Conservation (phyloP, 2,329 filamentous ascomycete species). For the Cladosporium sp. region DNA sequence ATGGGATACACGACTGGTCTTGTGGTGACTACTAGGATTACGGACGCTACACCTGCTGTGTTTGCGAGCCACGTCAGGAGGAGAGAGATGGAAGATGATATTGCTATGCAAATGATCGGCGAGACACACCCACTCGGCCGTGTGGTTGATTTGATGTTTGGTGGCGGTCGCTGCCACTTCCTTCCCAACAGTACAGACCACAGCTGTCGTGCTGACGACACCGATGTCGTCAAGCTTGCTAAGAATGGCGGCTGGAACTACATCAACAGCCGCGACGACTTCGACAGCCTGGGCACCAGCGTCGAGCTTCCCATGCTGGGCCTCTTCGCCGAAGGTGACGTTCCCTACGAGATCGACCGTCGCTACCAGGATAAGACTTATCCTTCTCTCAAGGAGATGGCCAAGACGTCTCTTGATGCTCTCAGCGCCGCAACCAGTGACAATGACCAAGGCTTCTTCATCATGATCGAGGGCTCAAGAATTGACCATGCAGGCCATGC, state of each 20-base stretch:
- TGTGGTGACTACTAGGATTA: constrained; percentile 91
- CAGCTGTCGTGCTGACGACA: constrained; percentile 76
- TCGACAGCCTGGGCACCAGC: constrained; percentile 65
- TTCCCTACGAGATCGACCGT: constrained; percentile 92
- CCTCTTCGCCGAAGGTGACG: constrained; percentile 74
- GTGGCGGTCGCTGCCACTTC: constrained; percentile 91
- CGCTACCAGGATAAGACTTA: constrained; percentile 73
- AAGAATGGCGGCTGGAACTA: constrained; percentile 75
- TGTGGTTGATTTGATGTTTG: constrained; percentile 86
- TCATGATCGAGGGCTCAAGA: constrained; percentile 96
- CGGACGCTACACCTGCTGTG: constrained; percentile 92
- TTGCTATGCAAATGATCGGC: constrained; percentile 88
- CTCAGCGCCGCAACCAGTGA: constrained; percentile 76
- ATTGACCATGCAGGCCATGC: constrained; percentile 86
- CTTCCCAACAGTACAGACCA: constrained; percentile 73
- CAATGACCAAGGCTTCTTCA: constrained; percentile 89
- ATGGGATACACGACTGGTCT: constrained; percentile 89
- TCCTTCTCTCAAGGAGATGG: constrained; percentile 89
- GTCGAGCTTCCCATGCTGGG: constrained; percentile 79
- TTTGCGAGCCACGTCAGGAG: constrained; percentile 85
- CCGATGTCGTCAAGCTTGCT: constrained; percentile 71
- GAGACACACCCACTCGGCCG: constrained; percentile 74
- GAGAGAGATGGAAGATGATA: constrained; percentile 78
- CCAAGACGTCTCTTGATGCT: constrained; percentile 71
- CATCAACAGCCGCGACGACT: constrained; percentile 65